Percentiles rank a stretch among this genome's conserved stretches.
These are phyloP conservation scores for Orobanche coerulescens DNA, from an alignment of 257 asterid species.

Conservation along the genomic window DNA sequence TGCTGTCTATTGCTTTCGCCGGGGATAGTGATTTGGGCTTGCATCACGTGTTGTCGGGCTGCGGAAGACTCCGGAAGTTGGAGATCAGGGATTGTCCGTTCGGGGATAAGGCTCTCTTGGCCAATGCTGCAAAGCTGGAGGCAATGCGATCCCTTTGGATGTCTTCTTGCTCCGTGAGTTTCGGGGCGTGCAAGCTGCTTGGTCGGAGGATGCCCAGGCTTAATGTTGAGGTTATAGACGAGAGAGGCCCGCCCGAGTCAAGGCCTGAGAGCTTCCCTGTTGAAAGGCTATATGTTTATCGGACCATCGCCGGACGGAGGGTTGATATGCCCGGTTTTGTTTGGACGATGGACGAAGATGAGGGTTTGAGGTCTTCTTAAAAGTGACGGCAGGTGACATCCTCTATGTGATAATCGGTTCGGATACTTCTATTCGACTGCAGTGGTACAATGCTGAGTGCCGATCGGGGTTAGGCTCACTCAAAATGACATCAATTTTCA, in stretches of 20 bases:
- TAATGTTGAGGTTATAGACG: slow-evolving; percentile 89
- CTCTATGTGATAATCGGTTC: no score
- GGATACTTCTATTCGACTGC: no score
- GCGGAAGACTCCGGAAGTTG: slow-evolving; percentile 78
- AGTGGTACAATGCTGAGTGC: no score
- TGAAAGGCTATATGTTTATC: slow-evolving; percentile 70
- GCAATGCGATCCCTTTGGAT: slow-evolving; percentile 99
- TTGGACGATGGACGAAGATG: slow-evolving; percentile 60
- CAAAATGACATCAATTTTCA: no score
- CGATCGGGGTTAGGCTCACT: no score
- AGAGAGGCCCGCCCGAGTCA: slow-evolving; percentile 71
- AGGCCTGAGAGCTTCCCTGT: slow-evolving; percentile 69
- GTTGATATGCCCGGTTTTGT: slow-evolving; percentile 80
- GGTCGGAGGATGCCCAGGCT: slow-evolving; percentile 77
- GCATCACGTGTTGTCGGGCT: slow-evolving; percentile 80
- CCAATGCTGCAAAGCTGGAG: slow-evolving; percentile 93
- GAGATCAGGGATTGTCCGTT: slow-evolving; percentile 96
- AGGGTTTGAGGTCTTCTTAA: slow-evolving; percentile 31
- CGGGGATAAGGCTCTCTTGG: slow-evolving; percentile 92
- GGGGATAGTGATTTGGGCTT: slow-evolving; percentile 90
- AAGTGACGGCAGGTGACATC: no score
- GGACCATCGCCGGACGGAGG: slow-evolving; percentile 79
- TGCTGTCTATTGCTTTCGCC: slow-evolving; percentile 97
- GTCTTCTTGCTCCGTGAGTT: slow-evolving; percentile 91
- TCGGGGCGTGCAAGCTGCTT: slow-evolving; percentile 81